phyloP scores from a whole-genome alignment of 495 filamentous ascomycete species.

The Annulohypoxylon bovei region DNA sequence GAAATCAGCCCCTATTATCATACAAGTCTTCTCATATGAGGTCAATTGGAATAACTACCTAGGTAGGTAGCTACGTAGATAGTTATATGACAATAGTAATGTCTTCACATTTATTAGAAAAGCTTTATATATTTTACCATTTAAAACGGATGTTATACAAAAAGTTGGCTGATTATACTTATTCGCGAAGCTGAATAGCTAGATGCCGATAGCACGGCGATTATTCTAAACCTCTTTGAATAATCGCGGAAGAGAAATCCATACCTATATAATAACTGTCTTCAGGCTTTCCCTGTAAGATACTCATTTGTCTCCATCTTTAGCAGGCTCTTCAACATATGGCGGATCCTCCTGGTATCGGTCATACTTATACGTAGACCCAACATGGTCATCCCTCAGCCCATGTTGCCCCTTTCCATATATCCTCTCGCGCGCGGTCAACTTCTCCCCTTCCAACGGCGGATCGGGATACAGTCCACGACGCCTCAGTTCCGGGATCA shows the following conservation, averaged over 20 bases:
- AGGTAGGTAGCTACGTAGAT: no score
- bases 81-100: no score
- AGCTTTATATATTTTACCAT: no score
- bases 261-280: neutral
- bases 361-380: constrained; percentile 66
- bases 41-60: neutral
- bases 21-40: neutral
- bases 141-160: no score
- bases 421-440: constrained; percentile 69
- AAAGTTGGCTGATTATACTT: neutral
- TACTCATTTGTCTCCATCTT: neutral
- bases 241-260: neutral
- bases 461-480: constrained; percentile 51
- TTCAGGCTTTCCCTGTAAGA: neutral
- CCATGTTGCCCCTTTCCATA: constrained; percentile 66
- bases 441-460: constrained; percentile 49
- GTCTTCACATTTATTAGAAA: no score
- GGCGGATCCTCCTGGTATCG: constrained; percentile 63
- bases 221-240: neutral
- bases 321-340: constrained; percentile 33
- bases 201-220: neutral
- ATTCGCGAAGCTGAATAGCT: neutral
- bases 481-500: constrained; percentile 55
- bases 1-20: neutral
- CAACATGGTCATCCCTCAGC: constrained; percentile 63